A percentile compares a stretch with the other conserved stretches of the same genome.
phyloP scores from a whole-genome alignment of 2,329 filamentous ascomycete species.

The Mollisiaceae sp. region DNA sequence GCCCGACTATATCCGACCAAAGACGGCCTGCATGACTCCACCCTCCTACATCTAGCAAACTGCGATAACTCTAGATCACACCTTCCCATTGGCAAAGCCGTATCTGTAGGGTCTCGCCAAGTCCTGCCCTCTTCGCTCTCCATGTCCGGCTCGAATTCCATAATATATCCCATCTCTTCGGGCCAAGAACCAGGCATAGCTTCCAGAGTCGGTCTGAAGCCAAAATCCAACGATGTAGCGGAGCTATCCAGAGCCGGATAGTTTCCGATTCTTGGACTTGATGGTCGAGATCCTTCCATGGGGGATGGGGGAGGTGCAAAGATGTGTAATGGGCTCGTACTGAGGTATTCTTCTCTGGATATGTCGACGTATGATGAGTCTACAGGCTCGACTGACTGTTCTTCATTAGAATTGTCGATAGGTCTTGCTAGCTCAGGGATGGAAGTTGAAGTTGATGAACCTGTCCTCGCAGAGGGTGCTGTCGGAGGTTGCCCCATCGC shows the following conservation, averaged over 20 bases:
- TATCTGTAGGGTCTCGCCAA: not conserved
- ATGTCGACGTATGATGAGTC: not conserved
- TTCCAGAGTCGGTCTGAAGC: conserved; percentile 14
- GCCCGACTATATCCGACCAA: not conserved
- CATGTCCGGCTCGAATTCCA: not conserved
- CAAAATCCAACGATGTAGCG: conserved; percentile 20
- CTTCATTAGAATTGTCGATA: not conserved
- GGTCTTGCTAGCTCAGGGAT: not conserved
- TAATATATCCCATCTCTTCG: not conserved
- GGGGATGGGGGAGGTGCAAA: not conserved
- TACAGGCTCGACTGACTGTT: not conserved
- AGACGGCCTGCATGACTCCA: not conserved
- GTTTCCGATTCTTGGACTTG: not conserved
- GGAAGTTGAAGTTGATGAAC: no score
- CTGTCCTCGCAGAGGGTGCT: no score
- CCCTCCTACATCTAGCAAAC: not conserved
- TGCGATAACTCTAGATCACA: not conserved
- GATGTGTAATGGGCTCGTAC: not conserved
- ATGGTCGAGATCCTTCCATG: not conserved
- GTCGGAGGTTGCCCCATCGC: no score
- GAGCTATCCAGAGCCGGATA: conserved; percentile 22
- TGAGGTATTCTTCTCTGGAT: not conserved
- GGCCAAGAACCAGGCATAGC: conserved; percentile 12
- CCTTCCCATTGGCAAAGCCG: not conserved
- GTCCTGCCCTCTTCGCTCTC: not conserved